Base-by-base conservation (phyloP, 768 basidiomycete species). In the Kwoniella pini region DNA sequence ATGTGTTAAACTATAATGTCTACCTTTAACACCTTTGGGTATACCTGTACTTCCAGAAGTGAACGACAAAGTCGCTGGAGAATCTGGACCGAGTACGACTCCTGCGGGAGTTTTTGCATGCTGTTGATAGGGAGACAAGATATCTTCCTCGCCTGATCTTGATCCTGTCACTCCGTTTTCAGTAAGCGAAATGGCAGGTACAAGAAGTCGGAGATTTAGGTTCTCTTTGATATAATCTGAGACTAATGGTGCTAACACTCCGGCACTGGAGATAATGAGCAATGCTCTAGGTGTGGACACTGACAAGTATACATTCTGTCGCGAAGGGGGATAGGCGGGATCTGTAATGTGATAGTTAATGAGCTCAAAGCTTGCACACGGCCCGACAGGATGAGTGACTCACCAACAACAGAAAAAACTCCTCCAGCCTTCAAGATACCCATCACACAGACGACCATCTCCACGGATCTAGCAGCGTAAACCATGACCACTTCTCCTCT, bases 401-500 rank as follows among this genome's bases (percentile, higher is more conserved):
- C 46, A 94, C 92, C 94, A 45, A 98, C 95, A 62, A 99, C 96
- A 45, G 90, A 94, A 81, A 99, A 97, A 3, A 90, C 93, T 0
- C 90, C 95, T 26, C 96, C 96, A 2, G 89, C 91, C 80, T 97
- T 97, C 64, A 98, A 83, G 33, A 94, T 87, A 22, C 91, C 96
- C 88, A 99, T 90, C 7, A 98, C 92, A 4, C 95, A 94, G 2
- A 98, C 89, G 1, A 96, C 90, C 53, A 99, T 87, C 77, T 99
- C 95, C 46, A 97, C 93, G 67, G 90, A 91, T 31, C 96, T 85
- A 71, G 96, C 87, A 1, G 95, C 95, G 73, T 98, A 99, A 19
- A 99, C 88, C 88, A 95, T 97, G 54, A 98, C 92, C 19, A 98
- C 92, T 65, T 99, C 96, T 72, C 94, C 95, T 31, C 91, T 82